Percentiles rank a stretch among this genome's conserved stretches.
Conservation (phyloP, 345 rosid species). For the Lagerstroemia speciosa region DNA sequence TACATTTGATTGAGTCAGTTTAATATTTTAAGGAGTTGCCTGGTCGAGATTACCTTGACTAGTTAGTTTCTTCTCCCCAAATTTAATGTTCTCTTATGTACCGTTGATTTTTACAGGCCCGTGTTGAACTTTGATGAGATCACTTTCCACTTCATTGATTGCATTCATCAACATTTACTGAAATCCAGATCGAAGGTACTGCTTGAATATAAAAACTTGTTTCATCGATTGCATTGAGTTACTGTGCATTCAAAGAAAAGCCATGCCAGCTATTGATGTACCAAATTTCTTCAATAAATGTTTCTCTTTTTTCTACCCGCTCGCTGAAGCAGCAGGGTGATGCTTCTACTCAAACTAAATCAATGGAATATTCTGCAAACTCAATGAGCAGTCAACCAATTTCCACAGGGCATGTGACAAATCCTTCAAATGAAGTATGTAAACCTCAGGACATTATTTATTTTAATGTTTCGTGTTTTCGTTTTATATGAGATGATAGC, state of each 20-base stretch:
- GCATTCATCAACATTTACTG: constrained; percentile 55
- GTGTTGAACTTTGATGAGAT: constrained; percentile 70
- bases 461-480: background rate
- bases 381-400: constrained; percentile 27
- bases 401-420: constrained; percentile 22
- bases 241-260: background rate
- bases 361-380: constrained; percentile 15
- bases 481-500: constrained; percentile 2
- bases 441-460: constrained; percentile 1
- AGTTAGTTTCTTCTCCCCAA: background rate
- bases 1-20: no score
- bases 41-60: background rate
- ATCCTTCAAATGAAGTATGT: constrained; percentile 44
- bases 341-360: constrained; percentile 26
- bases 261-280: background rate
- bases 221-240: background rate
- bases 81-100: background rate
- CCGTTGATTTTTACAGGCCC: constrained; percentile 41
- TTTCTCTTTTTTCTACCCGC: background rate
- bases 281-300: background rate
- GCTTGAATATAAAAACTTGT: background rate
- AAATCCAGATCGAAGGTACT: constrained; percentile 57
- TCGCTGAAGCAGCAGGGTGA: constrained; percentile 29
- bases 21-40: background rate
- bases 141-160: constrained; percentile 78